Percentiles rank a stretch among this genome's conserved stretches.
These are phyloP conservation scores for Backusella parvicylindrica DNA, from an alignment of 192 early-diverging fungal species.

Conservation along the genomic window DNA sequence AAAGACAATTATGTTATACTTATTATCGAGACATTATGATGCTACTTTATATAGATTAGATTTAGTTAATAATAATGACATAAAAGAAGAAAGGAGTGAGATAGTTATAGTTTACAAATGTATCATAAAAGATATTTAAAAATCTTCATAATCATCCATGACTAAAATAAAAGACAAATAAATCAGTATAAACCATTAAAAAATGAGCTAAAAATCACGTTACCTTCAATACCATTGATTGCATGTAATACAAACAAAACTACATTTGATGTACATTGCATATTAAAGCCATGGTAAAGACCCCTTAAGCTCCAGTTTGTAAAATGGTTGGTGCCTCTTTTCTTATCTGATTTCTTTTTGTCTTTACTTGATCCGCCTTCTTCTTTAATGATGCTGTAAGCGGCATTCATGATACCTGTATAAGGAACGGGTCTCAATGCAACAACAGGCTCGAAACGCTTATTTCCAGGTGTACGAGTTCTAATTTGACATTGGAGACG, in stretches of 20 bases:
- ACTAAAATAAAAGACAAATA: background rate
- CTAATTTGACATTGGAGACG: slow-evolving; percentile 81
- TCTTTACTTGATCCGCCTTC: slow-evolving; percentile 54
- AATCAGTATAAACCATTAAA: background rate
- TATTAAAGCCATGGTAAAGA: slow-evolving; percentile 66
- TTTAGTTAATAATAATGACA: background rate
- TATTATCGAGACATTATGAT: background rate
- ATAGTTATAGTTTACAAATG: slow-evolving; percentile 2
- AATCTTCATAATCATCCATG: slow-evolving; percentile 1
- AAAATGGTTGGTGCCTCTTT: slow-evolving; percentile 3
- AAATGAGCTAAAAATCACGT: background rate
- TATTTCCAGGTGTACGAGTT: slow-evolving; percentile 42
- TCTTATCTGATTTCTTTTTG: slow-evolving; percentile 13
- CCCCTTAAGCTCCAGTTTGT: slow-evolving; percentile 58
- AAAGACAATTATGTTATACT: background rate
- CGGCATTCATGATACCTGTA: slow-evolving; percentile 63
- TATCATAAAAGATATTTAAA: background rate
- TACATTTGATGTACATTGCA: slow-evolving; percentile 60
- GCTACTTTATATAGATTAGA: background rate
- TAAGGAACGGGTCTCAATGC: slow-evolving; percentile 68
- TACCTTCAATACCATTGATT: slow-evolving; percentile 53
- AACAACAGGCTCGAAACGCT: slow-evolving; percentile 66
- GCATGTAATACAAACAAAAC: slow-evolving; percentile 58
- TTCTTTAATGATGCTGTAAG: slow-evolving; percentile 68
- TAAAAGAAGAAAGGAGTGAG: background rate